Evolutionary conservation across 805 yeast genomes (phyloP), one percentile per base, ranked within the genome.

Genomic region (Sungouiozyma intestinalis): DNA sequence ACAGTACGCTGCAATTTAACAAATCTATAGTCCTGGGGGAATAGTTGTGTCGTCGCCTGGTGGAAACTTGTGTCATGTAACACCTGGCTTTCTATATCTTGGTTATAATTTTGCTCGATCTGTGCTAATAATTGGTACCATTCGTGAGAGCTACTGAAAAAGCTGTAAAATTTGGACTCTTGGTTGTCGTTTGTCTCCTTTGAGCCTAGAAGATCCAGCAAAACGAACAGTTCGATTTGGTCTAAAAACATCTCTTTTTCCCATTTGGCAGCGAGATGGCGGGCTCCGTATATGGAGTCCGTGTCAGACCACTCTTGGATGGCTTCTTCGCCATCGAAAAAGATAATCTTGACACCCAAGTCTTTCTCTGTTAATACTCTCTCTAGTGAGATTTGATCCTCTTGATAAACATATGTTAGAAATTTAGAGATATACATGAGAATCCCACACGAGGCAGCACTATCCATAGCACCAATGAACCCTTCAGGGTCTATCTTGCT

Each of bases 291-390:
- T 1, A 75, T 60, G 1, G 80, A 75, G 46, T 76, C 82, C 0
- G 58, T 51, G 6, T 59, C 64, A 1, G 69, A 52, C 82, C 82
- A 76, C n/a, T 60, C 50, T 2, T 58, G 60, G n/a, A 74, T 45
- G 0, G 82, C 80, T 50, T 77, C 82, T 51, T 76, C 81, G 3
- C 82, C 82, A 47, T 76, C 82, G 41, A 75, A 73, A 48, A 76
- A 76, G 0, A 76, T 58, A 6, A 75, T 54, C 48, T 71, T 73
- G 3, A 75, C 36, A 0, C 77, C 77, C 13, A 35, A 11, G 2
- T 34, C 17, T 13, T 32, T 24, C 21, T 44, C 31, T 4, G 11
- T 14, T 6, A 27, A 4, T 9, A 35, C 19, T 32, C 20, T 15
- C 16, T 44, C 48, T 6, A 49, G 7, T 42, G 27, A 14, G 13